Conservation (phyloP, 352 stramenopile species). For the Globisporangium ultimum region DNA sequence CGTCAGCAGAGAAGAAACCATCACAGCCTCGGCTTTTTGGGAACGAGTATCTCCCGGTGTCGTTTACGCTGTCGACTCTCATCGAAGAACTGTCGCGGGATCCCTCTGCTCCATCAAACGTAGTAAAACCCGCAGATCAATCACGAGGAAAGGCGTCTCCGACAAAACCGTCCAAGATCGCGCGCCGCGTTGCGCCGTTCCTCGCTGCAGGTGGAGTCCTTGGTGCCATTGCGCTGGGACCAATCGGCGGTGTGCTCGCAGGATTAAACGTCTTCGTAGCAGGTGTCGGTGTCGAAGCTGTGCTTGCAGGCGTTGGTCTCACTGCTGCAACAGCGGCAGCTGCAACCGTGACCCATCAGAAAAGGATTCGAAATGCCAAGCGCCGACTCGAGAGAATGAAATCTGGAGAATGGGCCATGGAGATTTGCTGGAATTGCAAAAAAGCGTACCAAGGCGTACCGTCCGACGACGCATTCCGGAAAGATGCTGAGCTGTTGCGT, state of each 20-base stretch:
- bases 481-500: conserved; percentile 52
- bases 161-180: conserved; percentile 10
- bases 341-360: conserved; percentile 47
- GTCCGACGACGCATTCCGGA: conserved; percentile 50
- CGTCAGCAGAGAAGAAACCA: conserved; percentile 9
- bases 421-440: conserved; percentile 70
- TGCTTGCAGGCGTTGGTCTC: conserved; percentile 56
- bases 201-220: conserved; percentile 59
- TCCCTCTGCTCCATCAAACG: not conserved
- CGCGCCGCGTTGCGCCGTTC: conserved; percentile 34
- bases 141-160: not conserved
- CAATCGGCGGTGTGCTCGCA: conserved; percentile 45
- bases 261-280: conserved; percentile 56
- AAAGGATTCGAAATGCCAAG: conserved; percentile 38
- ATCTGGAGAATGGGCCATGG: conserved; percentile 59
- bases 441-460: conserved; percentile 31
- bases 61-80: conserved; percentile 26
- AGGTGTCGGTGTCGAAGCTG: conserved; percentile 45
- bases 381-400: conserved; percentile 35
- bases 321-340: conserved; percentile 53
- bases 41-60: conserved; percentile 14
- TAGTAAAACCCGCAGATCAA: not conserved
- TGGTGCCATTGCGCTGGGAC: conserved; percentile 46
- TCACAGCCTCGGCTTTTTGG: conserved; percentile 11
- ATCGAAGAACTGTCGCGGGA: conserved; percentile 21